A percentile compares a stretch with the other conserved stretches of the same genome.
Conservation (phyloP, 225 moss, liverwort and hornwort genomes). For the Pseudoscleropodium purum region DNA sequence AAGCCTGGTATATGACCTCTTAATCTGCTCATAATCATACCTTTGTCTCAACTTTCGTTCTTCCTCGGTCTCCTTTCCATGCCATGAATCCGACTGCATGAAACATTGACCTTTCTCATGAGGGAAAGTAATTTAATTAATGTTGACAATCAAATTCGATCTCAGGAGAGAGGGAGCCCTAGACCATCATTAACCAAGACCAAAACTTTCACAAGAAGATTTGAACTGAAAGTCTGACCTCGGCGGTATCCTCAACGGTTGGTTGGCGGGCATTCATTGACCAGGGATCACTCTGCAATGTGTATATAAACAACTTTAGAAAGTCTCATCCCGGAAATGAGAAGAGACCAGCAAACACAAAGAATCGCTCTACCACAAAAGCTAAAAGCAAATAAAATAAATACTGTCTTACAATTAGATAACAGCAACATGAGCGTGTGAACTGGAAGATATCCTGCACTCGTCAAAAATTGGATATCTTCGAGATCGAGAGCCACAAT, state of each 20-base stretch:
- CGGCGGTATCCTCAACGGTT: background rate
- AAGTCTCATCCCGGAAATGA: background rate
- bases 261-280: background rate
- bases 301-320: background rate
- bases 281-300: conserved; percentile 20
- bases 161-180: background rate
- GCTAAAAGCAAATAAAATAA: background rate
- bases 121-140: background rate
- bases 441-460: background rate
- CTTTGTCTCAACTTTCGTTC: conserved; percentile 39
- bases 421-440: background rate
- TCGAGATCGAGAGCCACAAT: background rate
- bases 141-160: background rate
- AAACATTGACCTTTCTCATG: background rate
- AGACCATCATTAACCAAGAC: background rate
- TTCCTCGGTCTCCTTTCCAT: conserved; percentile 36
- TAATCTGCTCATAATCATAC: conserved; percentile 59
- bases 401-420: background rate
- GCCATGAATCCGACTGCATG: conserved; percentile 10
- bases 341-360: background rate
- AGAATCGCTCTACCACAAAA: background rate
- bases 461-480: background rate
- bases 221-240: conserved; percentile 1
- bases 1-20: conserved; percentile 59
- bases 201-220: background rate